Percentiles rank a stretch among this genome's conserved stretches.
Conservation (phyloP, 208 protist genomes). For the Wallacemonas rigidus region DNA sequence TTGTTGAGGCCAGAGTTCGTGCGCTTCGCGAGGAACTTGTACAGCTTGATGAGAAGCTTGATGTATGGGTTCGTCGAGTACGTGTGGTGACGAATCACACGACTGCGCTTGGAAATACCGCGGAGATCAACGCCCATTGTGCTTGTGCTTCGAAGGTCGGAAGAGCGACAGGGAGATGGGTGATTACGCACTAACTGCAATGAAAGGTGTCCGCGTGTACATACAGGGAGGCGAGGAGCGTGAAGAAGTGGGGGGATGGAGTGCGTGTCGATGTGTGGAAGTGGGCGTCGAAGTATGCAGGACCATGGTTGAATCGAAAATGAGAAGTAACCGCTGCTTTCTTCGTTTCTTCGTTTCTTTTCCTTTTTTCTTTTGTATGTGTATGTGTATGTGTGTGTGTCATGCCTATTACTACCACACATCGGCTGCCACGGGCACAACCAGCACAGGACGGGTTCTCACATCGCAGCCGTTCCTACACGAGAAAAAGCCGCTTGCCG, state of each 20-base stretch:
- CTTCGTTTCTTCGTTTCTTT: conserved; percentile 9
- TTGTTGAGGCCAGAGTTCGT: conserved; percentile 99
- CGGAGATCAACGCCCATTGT: conserved; percentile 92
- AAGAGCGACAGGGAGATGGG: not conserved
- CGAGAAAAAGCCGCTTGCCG: no score
- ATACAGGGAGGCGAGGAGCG: conserved; percentile 10
- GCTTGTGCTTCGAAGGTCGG: conserved; percentile 4
- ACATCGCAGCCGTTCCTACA: no score
- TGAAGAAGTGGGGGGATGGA: not conserved
- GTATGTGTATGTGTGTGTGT: no score
- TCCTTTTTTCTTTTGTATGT: not conserved
- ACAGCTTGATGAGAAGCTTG: conserved; percentile 98
- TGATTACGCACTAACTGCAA: conserved; percentile 17
- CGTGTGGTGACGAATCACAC: conserved; percentile 92
- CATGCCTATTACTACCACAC: no score
- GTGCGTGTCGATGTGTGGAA: conserved; percentile 5
- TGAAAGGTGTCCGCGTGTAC: not conserved
- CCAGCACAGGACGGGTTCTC: no score
- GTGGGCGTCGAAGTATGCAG: not conserved
- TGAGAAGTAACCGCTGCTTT: conserved; percentile 4
- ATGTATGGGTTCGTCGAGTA: conserved; percentile 98
- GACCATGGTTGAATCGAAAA: no score
- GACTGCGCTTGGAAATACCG: conserved; percentile 90
- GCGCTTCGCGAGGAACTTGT: conserved; percentile 98
- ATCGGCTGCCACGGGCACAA: no score